phyloP scores from a whole-genome alignment of 192 early-diverging fungal genomes.

The Mortierella hygrophila region DNA sequence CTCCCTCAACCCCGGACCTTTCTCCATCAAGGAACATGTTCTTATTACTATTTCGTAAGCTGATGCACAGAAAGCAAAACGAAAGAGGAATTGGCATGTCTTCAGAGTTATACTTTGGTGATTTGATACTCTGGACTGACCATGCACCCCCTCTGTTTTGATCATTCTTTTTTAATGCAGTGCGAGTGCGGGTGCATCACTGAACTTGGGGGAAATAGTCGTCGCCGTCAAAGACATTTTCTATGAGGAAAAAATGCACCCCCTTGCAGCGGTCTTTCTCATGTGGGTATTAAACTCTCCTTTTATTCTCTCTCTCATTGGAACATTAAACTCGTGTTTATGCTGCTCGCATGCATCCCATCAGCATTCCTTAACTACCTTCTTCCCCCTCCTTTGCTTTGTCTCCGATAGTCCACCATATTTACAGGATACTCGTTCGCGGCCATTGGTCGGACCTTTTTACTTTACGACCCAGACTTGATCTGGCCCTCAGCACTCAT shows the following conservation, averaged over 20 bases:
- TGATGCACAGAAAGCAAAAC: not conserved
- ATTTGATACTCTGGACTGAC: not conserved
- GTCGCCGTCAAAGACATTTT: slow-evolving; percentile 51
- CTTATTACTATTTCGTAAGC: slow-evolving; percentile 41
- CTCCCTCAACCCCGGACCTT: slow-evolving; percentile 58
- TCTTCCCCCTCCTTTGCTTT: not conserved
- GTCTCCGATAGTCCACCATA: slow-evolving; percentile 14
- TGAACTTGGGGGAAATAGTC: slow-evolving; percentile 38
- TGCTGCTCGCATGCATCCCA: not conserved
- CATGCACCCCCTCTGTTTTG: not conserved
- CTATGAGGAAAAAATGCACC: slow-evolving; percentile 47
- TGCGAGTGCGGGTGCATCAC: slow-evolving; percentile 22
- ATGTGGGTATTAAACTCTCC: slow-evolving; percentile 16
- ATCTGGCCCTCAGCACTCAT: slow-evolving; percentile 59
- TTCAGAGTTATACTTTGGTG: not conserved
- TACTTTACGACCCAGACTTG: slow-evolving; percentile 56
- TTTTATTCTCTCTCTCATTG: not conserved
- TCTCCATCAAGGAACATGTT: slow-evolving; percentile 59
- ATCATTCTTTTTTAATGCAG: not conserved
- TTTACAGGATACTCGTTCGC: slow-evolving; percentile 57
- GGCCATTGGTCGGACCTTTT: slow-evolving; percentile 51
- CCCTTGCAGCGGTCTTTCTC: slow-evolving; percentile 30
- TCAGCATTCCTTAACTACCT: not conserved
- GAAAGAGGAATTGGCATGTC: not conserved
- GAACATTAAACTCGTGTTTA: not conserved